Conservation (phyloP, 1,284 basidiomycete species). For the Moesziomyces antarcticus region DNA sequence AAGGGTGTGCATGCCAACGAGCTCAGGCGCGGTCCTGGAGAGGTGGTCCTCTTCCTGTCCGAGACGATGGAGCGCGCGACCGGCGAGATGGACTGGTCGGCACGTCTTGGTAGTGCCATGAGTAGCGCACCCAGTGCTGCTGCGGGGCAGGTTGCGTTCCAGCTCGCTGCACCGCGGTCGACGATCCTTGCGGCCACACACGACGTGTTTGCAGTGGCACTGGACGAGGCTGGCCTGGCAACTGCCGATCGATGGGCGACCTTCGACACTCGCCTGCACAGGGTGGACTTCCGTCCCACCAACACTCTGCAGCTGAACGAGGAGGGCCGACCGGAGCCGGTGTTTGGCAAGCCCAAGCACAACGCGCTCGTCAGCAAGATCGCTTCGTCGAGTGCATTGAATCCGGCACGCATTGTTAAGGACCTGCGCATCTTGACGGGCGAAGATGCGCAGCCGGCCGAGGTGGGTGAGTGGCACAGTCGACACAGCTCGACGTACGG, state of each 20-base stretch:
- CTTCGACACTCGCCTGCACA: slow-evolving; percentile 33
- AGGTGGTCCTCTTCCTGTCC: too few relatives aligned
- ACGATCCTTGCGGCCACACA: not conserved
- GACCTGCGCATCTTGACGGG: slow-evolving; percentile 47
- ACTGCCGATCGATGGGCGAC: slow-evolving; percentile 19
- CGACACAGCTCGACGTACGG: slow-evolving; percentile 52
- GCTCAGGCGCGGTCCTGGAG: too few relatives aligned
- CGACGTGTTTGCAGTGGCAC: slow-evolving; percentile 4
- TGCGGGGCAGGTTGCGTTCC: too few relatives aligned
- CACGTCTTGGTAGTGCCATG: too few relatives aligned
- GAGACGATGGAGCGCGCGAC: too few relatives aligned
- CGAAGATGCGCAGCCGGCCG: slow-evolving; percentile 28
- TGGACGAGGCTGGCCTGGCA: slow-evolving; percentile 2
- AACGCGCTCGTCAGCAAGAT: slow-evolving; percentile 31
- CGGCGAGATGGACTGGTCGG: too few relatives aligned
- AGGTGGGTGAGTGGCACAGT: slow-evolving; percentile 27
- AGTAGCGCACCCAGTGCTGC: too few relatives aligned
- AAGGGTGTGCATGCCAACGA: too few relatives aligned
- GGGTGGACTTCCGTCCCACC: slow-evolving; percentile 15
- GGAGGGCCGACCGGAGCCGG: slow-evolving; percentile 23
- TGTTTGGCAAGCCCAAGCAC: slow-evolving; percentile 29
- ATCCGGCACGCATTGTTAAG: slow-evolving; percentile 14
- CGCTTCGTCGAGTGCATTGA: slow-evolving; percentile 21
- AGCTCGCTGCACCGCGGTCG: not conserved
- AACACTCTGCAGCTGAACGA: not conserved